Evolutionary conservation across 495 filamentous ascomycete genomes (phyloP).

Genomic region (Penicillium manginii): DNA sequence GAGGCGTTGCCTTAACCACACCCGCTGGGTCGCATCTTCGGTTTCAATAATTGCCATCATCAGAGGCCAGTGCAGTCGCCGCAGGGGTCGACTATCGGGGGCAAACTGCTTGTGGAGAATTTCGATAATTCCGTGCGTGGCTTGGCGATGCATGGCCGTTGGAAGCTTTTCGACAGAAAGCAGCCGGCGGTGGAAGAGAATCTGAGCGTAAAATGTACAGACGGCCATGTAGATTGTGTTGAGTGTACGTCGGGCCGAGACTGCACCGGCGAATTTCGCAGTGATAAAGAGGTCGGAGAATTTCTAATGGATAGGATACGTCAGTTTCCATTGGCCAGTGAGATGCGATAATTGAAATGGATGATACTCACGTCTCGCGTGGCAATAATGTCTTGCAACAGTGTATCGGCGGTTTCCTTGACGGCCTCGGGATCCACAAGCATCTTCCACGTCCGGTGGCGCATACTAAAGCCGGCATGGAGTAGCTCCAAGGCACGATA

Average conservation of each 20-base stretch:
- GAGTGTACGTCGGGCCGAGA: constrained; percentile 43
- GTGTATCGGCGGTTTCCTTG: constrained; percentile 34
- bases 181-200: constrained; percentile 47
- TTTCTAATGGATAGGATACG: constrained; percentile 21
- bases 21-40: constrained; percentile 36
- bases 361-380: constrained; percentile 36
- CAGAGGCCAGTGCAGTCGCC: constrained; percentile 50
- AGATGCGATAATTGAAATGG: not conserved
- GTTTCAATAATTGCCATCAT: constrained; percentile 52
- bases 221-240: constrained; percentile 55
- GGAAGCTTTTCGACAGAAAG: constrained; percentile 30
- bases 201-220: constrained; percentile 46
- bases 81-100: constrained; percentile 37
- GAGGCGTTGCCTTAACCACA: constrained; percentile 45
- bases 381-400: constrained; percentile 38
- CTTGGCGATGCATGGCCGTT: constrained; percentile 35
- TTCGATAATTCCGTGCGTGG: constrained; percentile 39
- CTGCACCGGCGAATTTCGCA: constrained; percentile 39
- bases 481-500: constrained; percentile 45
- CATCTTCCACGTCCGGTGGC: constrained; percentile 45
- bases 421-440: constrained; percentile 37
- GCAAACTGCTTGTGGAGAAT: constrained; percentile 44
- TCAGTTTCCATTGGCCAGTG: constrained; percentile 6
- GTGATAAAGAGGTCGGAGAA: constrained; percentile 50
- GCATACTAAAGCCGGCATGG: constrained; percentile 38